These are phyloP conservation scores for Nevesoporus exiguus DNA, from an alignment of 768 basidiomycete genomes.

Conservation along the genomic window DNA sequence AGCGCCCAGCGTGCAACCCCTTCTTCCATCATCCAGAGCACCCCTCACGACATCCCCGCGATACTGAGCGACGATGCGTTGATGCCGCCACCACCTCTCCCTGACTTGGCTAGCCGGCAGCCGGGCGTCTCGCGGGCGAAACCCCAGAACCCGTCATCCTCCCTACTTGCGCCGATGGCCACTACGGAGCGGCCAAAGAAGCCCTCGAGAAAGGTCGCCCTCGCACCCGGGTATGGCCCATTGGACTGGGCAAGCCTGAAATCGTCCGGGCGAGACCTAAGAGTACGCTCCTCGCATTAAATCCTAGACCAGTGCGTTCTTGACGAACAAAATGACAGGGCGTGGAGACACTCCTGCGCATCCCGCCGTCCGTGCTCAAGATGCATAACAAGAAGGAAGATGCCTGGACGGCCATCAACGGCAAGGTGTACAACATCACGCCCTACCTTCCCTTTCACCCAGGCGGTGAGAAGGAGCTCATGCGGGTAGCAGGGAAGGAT, in stretches of 20 bases:
- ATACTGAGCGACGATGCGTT: slow-evolving; percentile 45
- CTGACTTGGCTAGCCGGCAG: slow-evolving; percentile 34
- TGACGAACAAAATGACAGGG: slow-evolving; percentile 58
- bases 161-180: slow-evolving; percentile 55
- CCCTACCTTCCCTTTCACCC: slow-evolving; percentile 90
- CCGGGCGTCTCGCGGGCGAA: slow-evolving; percentile 29
- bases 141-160: slow-evolving; percentile 32
- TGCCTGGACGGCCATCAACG: slow-evolving; percentile 90
- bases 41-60: slow-evolving; percentile 13
- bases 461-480: slow-evolving; percentile 89
- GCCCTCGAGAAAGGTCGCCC: slow-evolving; percentile 76
- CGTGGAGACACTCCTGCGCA: slow-evolving; percentile 60
- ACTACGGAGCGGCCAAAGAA: slow-evolving; percentile 59
- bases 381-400: slow-evolving; percentile 80
- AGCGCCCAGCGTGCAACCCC: slow-evolving; percentile 64
- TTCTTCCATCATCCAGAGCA: slow-evolving; percentile 3
- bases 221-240: slow-evolving; percentile 88
- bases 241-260: slow-evolving; percentile 94
- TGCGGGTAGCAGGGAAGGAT: slow-evolving; percentile 93
- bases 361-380: slow-evolving; percentile 76
- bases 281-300: slow-evolving; percentile 44
- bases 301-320: too few relatives aligned
- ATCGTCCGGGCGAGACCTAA: slow-evolving; percentile 71
- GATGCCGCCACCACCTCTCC: slow-evolving; percentile 54
- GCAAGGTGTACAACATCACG: slow-evolving; percentile 96